These are phyloP conservation scores for Pseudonitzschia pungens DNA, from an alignment of 108 stramenopile genomes.

Conservation along the genomic window DNA sequence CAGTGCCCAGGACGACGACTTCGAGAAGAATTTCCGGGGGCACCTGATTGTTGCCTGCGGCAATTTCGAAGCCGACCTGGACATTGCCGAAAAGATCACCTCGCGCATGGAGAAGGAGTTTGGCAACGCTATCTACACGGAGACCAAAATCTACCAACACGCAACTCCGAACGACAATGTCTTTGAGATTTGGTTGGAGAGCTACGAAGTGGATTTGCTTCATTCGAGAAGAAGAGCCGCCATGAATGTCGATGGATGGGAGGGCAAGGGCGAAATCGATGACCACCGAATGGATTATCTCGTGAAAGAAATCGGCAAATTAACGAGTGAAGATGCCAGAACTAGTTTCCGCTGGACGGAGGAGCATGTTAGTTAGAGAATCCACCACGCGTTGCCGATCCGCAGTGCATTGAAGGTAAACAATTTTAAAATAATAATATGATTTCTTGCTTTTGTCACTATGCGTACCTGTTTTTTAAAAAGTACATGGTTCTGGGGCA, in stretches of 20 bases:
- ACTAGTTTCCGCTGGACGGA: slow-evolving; percentile 59
- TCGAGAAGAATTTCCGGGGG: slow-evolving; percentile 72
- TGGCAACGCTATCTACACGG: slow-evolving; percentile 77
- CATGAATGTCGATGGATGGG: slow-evolving; percentile 54
- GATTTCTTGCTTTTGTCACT: background rate
- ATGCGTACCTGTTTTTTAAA: no score
- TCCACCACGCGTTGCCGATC: no score
- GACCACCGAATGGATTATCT: slow-evolving; percentile 68
- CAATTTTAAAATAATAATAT: background rate
- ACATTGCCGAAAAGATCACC: slow-evolving; percentile 76
- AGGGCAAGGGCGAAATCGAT: slow-evolving; percentile 68
- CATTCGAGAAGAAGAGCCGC: slow-evolving; percentile 72
- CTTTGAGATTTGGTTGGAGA: slow-evolving; percentile 86
- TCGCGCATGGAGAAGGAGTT: slow-evolving; percentile 67
- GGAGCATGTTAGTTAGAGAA: background rate
- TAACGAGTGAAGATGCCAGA: slow-evolving; percentile 77
- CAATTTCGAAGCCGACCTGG: slow-evolving; percentile 57
- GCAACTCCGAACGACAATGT: slow-evolving; percentile 76
- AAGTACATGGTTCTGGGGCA: no score
- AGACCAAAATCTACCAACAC: slow-evolving; percentile 75
- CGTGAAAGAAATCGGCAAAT: slow-evolving; percentile 59
- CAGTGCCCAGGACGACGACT: slow-evolving; percentile 52
- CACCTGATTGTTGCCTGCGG: slow-evolving; percentile 82
- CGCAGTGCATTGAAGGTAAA: background rate
- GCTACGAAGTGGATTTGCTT: slow-evolving; percentile 79